Evolutionary conservation across 139 green algal genomes (phyloP), one percentile per base, ranked within the genome.

Genomic region (Tetraselmis chui): DNA sequence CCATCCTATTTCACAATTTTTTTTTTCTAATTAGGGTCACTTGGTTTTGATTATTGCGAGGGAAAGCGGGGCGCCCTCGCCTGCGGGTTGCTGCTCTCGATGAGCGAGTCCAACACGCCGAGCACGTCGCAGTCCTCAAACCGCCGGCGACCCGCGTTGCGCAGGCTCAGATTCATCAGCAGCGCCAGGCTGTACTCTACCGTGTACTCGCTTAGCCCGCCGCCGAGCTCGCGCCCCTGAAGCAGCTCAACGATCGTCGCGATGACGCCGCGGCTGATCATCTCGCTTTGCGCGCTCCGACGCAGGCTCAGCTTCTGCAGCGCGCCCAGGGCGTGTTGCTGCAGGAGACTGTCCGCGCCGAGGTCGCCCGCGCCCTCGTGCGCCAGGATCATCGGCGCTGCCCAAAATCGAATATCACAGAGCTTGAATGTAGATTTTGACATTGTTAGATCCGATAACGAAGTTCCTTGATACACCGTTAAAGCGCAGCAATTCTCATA

Each of bases 111-210:
- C 23, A 80, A 28, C 18, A 80, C 77, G 22, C 28, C 26, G 11
- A 80, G 77, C 22, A 80, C 28, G 77, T 59, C 77, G 30, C 26
- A 28, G 18, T 32, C 22, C 77, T 80, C 77, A 29, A 27, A 80
- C 22, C 24, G 23, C 28, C 2, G 28, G 2, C 77, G 76, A 28
- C 86, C 86, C 2, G 78, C 79, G 27, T 45, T 77, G 23, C 86
- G 83, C 29, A 89, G 79, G 28, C 75, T 83, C 29, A 89, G 86
- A 79, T 89, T 87, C 83, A 89, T 86, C 24, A 89, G 86, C 79
- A 89, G 79, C 31, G 86, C 86, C 1, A 32, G 80, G 59, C 83
- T 83, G 79, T 89, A 89, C 86, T 89, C 86, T 1, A 83, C 31
- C 30, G 77, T 80, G 29, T 80, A 80, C 77, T 80, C 77, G 30